Evolutionary conservation across 1,284 basidiomycete species (phyloP), one percentile per base, ranked within the genome.

Genomic region (Ceratobasidium theobromae): DNA sequence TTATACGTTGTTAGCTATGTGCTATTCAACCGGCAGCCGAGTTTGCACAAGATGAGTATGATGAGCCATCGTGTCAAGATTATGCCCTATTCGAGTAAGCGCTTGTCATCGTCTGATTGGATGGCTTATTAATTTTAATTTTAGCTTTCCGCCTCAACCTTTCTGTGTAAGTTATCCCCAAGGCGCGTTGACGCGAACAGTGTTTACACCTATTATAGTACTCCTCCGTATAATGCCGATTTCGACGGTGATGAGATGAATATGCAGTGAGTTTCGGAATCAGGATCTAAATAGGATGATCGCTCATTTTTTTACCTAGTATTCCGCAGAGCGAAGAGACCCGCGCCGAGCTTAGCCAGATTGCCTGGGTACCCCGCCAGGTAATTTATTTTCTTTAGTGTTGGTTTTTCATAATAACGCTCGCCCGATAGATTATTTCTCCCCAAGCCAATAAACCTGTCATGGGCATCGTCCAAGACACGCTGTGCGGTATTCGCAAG

Each of bases 171-270:
- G 88, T 83, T 64, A 35, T 45, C 14, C 6, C 14, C 33, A n/a
- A 9, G 58, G 28, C 6, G 25, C 66, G 69, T 25, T 68, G 73
- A 69, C 66, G 53, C 60, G 49, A 41, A 38, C 38, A 49, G 49
- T 41, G 60, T 64, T 76, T 74, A 72, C 78, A 72, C 70, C 72
- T 67, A n/a, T 66, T 71, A 52, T 73, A 87, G 86, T 62, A 93
- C 90, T 16, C 89, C 91, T 40, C 92, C 92, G 0, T 94, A 94
- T 79, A 98, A 98, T 73, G 95, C 95, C 76, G 95, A 98, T 80
- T 99, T 99, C 79, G 97, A 99, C 76, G 97, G 97, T 74, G 97
- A 99, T 76, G 96, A 99, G 78, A 99, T 99, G 97, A 99, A 99
- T 80, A 93, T 99, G 89, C 95, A 97, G 92, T 94, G 84, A 64